These are phyloP conservation scores for Fusarium avenaceum DNA, from an alignment of 2,329 filamentous ascomycete genomes.

Conservation along the genomic window DNA sequence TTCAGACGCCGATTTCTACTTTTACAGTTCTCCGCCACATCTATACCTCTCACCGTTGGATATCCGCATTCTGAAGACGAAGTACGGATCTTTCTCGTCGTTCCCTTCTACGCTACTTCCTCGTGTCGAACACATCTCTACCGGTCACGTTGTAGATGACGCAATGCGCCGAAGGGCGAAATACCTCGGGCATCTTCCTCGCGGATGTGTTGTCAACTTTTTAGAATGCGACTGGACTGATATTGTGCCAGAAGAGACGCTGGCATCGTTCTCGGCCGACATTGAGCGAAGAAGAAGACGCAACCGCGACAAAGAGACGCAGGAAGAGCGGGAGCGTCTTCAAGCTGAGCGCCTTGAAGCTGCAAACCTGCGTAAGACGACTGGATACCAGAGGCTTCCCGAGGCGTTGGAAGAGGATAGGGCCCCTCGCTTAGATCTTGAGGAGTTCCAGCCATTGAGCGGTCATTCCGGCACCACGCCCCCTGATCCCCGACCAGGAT, in stretches of 20 bases:
- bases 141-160: conserved; percentile 89
- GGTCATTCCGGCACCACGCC: conserved; percentile 65
- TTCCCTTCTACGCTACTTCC: conserved; percentile 91
- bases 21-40: conserved; percentile 89
- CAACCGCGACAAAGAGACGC: conserved; percentile 84
- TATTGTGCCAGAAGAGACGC: conserved; percentile 79
- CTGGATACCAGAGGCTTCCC: conserved; percentile 56
- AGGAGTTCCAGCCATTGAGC: conserved; percentile 75
- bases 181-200: conserved; percentile 87
- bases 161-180: conserved; percentile 85
- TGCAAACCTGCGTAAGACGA: conserved; percentile 71
- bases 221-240: conserved; percentile 97
- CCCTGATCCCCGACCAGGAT: conserved; percentile 70
- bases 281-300: conserved; percentile 81
- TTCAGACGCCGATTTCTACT: conserved; percentile 75
- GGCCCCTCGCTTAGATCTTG: conserved; percentile 61
- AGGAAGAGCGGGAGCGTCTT: conserved; percentile 87
- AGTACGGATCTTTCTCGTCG: conserved; percentile 83
- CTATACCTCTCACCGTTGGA: conserved; percentile 92
- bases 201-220: conserved; percentile 92
- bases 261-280: conserved; percentile 82
- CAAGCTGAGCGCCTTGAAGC: conserved; percentile 86
- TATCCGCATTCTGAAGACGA: conserved; percentile 90
- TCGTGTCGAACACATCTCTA: conserved; percentile 88
- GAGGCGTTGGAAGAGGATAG: conserved; percentile 57